Percentiles rank a stretch among this genome's conserved stretches.
Conservation (phyloP, 108 stramenopile species). For the Nitzschia sp. region DNA sequence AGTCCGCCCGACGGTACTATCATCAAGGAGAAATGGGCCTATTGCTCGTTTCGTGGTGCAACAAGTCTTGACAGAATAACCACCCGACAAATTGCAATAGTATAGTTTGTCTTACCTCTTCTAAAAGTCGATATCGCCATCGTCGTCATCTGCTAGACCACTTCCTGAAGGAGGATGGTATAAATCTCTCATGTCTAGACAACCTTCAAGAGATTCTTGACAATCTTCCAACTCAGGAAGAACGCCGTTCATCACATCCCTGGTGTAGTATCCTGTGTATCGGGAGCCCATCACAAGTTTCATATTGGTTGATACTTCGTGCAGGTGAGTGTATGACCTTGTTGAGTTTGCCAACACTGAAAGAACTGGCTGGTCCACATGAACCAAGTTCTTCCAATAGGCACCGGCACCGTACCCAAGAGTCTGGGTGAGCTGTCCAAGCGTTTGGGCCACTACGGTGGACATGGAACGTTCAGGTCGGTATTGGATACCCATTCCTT, state of each 20-base stretch:
- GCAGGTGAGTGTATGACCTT: slow-evolving; percentile 44
- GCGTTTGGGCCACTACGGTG: slow-evolving; percentile 51
- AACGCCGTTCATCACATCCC: slow-evolving; percentile 64
- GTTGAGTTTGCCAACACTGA: slow-evolving; percentile 74
- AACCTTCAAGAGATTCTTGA: slow-evolving; percentile 64
- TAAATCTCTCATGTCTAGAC: slow-evolving; percentile 59
- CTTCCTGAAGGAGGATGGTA: slow-evolving; percentile 69
- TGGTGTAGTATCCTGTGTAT: slow-evolving; percentile 55
- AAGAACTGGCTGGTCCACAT: slow-evolving; percentile 27
- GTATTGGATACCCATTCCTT: slow-evolving; percentile 71
- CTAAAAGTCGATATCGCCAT: slow-evolving; percentile 29
- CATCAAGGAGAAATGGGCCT: slow-evolving; percentile 17
- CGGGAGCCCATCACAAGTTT: slow-evolving; percentile 45
- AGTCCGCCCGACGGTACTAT: slow-evolving; percentile 53
- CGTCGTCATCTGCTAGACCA: slow-evolving; percentile 45
- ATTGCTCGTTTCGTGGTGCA: background rate
- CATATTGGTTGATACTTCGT: slow-evolving; percentile 48
- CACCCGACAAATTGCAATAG: background rate
- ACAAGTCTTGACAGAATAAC: background rate
- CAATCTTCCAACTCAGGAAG: slow-evolving; percentile 78
- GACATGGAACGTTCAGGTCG: slow-evolving; percentile 65
- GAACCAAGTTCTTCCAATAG: slow-evolving; percentile 55
- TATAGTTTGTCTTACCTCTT: background rate
- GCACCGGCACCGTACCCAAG: slow-evolving; percentile 47
- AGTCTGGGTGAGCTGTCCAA: slow-evolving; percentile 43